phyloP scores from a whole-genome alignment of 73 alveolate genomes.

The Blepharisma stoltei region DNA sequence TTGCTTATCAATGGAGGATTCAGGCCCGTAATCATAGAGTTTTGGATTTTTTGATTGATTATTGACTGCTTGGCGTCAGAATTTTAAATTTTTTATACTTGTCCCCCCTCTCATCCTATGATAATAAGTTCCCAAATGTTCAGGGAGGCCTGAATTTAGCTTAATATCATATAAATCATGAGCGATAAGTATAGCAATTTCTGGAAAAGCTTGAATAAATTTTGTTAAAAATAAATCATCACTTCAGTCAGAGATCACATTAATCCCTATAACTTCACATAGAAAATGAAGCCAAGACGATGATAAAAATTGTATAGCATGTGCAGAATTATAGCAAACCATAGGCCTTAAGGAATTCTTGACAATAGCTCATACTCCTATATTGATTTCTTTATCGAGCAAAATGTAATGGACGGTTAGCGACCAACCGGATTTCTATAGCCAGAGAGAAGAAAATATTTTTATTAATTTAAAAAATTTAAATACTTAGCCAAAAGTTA shows the following conservation, averaged over 20 bases:
- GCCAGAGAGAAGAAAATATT: too few species aligned
- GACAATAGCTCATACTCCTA: too few species aligned
- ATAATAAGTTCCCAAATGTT: not conserved
- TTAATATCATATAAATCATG: not conserved
- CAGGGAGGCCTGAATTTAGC: not conserved
- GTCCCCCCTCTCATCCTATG: conserved; percentile 21
- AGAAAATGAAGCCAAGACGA: not conserved
- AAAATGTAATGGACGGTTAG: too few species aligned
- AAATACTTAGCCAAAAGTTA: too few species aligned
- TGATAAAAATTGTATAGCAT: not conserved
- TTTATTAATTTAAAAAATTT: too few species aligned
- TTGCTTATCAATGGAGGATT: too few species aligned
- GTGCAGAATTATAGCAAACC: too few species aligned
- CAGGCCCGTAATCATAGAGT: not conserved
- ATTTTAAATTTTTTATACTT: not conserved
- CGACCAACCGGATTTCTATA: too few species aligned
- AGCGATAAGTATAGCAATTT: not conserved
- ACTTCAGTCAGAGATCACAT: not conserved
- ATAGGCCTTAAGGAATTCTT: too few species aligned
- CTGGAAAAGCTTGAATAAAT: not conserved
- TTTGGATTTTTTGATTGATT: not conserved
- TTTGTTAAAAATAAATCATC: not conserved
- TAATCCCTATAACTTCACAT: not conserved
- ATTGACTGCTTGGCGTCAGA: not conserved
- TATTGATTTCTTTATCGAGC: too few species aligned